Evolutionary conservation across 352 stramenopile species (phyloP), one percentile per base, ranked within the genome.

Genomic region (Thalassiosira gravida): DNA sequence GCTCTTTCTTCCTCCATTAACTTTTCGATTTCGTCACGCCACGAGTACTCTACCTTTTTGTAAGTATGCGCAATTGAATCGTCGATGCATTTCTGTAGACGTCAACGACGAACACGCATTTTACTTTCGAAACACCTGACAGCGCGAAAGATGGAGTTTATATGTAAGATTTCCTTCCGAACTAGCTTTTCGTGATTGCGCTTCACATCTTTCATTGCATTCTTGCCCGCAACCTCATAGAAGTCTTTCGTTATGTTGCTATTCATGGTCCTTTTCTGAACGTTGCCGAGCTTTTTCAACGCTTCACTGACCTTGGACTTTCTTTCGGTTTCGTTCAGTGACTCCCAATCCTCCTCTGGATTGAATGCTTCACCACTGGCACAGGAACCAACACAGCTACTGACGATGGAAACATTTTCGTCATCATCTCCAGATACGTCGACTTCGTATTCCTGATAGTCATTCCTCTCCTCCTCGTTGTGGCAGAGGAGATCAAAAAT

Each of bases 221-320:
- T 18, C 8, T 35, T 27, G 6, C 22, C 24, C 27, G 27, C 50
- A 35, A 39, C 50, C 8, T 27, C 50, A 35, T 39, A 39, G 32
- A 39, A 39, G 32, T 39, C 32, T 20, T 49, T 49, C 16, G 42
- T 14, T 20, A 49, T 49, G 16, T 49, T 14, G 42, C 8, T 20
- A 20, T 20, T 29, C 52, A 62, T 62, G 5, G 6, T 20, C 29
- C 16, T 46, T 32, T 62, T 62, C 29, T 24, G 18, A 5, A 59
- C 46, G 24, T 69, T 59, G 9, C 37, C 30, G 1, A 69, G 30
- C n/a, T 46, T 42, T 22, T 39, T 56, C 24, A 57, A 13, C n/a
- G 1, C 6, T 5, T 39, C 39, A 13, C 18, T 13, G 9, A 68
- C 16, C 3, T 11, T 27, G 13, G 3, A 20, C 0, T 11, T 24